Evolutionary conservation across 495 filamentous ascomycete species (phyloP), one percentile per base, ranked within the genome.

Genomic region (Aspergillus nanangensis): DNA sequence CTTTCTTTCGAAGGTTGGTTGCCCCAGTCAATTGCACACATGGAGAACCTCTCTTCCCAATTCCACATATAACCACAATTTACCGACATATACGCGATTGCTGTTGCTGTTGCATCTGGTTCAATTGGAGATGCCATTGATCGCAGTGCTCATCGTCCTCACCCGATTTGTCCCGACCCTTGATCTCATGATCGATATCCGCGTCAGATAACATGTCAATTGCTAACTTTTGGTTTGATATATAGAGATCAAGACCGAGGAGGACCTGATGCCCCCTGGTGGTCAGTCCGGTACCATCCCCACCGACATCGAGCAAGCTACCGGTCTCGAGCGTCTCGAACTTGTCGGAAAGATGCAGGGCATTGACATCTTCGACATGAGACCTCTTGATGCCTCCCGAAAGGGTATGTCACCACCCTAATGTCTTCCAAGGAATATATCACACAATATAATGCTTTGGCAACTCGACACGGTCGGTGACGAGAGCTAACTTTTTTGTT

Each of bases 261-360:
- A 81, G 10, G 93, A 99, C 72, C 86, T 99, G 41, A 27, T 94
- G 47, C 75, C 81, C 48, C 88, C 90, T 33, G 93, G 93, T 69
- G 88, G 84, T 58, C 69, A 75, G 43, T 70, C 83, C 51, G 93
- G 92, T 53, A 87, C 86, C 65, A 75, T 99, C 53, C 89, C 93
- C 48, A 89, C 87, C 73, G 93, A 99, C 69, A 62, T 91, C 63
- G 87, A 95, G 60, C 93, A 99, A 67, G 74, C 92, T 35, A 97
- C 93, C 52, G 93, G 93, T 81, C 77, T 99, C 41, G 93, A 99
- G 77, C 92, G 93, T 73, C 81, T 99, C 58, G 93, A 99, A 70
- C 91, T 99, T 58, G 75, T 97, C 70, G 93, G 93, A 69, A 99
- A 99, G 81, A 95, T 96, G 85, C 87, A 97, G 76, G 89, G 93